These are phyloP conservation scores for Ulvella scutata DNA, from an alignment of 139 green algal genomes.

Conservation along the genomic window DNA sequence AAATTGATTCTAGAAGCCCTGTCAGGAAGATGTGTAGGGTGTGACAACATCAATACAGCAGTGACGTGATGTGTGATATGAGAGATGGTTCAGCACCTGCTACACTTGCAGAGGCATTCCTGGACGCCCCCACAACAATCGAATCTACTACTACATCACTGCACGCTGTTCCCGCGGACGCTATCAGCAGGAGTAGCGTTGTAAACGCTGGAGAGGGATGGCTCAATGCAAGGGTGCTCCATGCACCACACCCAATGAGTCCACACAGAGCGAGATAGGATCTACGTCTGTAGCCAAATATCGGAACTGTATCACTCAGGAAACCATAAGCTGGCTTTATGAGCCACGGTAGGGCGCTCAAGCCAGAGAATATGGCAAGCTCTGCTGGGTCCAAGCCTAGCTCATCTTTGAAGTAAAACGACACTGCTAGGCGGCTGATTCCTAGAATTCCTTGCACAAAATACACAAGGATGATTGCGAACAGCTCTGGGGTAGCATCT, in stretches of 20 bases:
- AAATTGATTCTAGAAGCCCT: too few relatives aligned
- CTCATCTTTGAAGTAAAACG: constrained; percentile 87
- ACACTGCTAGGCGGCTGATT: constrained; percentile 69
- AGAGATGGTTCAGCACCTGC: too few relatives aligned
- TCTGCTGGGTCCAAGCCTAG: constrained; percentile 67
- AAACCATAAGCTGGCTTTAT: constrained; percentile 95
- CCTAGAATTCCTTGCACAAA: constrained; percentile 91
- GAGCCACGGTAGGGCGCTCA: constrained; percentile 54
- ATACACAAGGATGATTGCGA: constrained; percentile 80
- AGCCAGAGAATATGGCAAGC: constrained; percentile 42
- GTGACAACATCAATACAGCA: too few relatives aligned
- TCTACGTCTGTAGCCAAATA: constrained; percentile 70
- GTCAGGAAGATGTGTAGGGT: too few relatives aligned
- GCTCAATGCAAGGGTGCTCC: constrained; percentile 35
- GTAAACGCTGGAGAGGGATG: constrained; percentile 28
- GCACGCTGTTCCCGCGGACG: constrained; percentile 56
- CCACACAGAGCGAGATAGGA: constrained; percentile 77
- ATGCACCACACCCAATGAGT: constrained; percentile 36
- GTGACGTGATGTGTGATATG: background rate
- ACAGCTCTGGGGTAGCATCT: constrained; percentile 42
- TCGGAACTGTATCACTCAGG: constrained; percentile 71
- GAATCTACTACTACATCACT: constrained; percentile 94
- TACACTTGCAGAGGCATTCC: constrained; percentile 6
- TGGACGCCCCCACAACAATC: constrained; percentile 76
- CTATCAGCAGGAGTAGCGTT: constrained; percentile 32